Evolutionary conservation across 345 rosid genomes (phyloP).

Genomic region (Eucalyptus cloeziana): DNA sequence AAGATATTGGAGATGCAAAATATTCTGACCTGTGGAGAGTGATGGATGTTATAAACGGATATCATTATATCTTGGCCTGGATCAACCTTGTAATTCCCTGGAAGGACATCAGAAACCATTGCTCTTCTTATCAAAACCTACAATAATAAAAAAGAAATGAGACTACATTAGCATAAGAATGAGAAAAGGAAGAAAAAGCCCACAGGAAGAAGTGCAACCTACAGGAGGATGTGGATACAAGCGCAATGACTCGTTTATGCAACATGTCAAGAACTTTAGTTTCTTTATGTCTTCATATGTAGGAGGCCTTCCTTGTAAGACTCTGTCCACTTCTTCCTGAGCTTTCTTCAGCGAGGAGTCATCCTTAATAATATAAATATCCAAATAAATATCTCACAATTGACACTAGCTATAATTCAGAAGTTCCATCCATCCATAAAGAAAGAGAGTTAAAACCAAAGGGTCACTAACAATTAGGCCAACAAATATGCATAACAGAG

Average conservation of each 20-base stretch:
- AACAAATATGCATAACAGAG: not conserved
- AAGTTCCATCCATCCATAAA: not conserved
- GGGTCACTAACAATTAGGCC: not conserved
- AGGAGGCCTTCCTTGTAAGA: constrained; percentile 65
- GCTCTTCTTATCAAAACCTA: constrained; percentile 94
- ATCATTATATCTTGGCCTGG: constrained; percentile 96
- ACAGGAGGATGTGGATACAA: constrained; percentile 98
- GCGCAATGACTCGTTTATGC: constrained; percentile 88
- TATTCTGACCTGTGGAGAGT: constrained; percentile 52
- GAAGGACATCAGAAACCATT: constrained; percentile 72
- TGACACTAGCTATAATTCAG: not conserved
- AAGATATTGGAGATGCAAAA: not conserved
- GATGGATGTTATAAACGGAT: constrained; percentile 91
- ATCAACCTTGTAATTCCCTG: constrained; percentile 81
- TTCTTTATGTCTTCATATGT: constrained; percentile 64
- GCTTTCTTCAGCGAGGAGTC: constrained; percentile 51
- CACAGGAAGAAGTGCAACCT: constrained; percentile 20
- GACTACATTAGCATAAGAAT: not conserved
- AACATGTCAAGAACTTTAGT: constrained; percentile 71
- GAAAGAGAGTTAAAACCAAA: not conserved
- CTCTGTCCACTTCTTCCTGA: constrained; percentile 82
- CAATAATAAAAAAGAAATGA: not conserved
- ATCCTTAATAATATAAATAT: constrained; percentile 19
- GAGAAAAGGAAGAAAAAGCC: not conserved
- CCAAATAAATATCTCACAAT: not conserved